Conservation (phyloP, 768 basidiomycete genomes). For the Boletus sp. region DNA sequence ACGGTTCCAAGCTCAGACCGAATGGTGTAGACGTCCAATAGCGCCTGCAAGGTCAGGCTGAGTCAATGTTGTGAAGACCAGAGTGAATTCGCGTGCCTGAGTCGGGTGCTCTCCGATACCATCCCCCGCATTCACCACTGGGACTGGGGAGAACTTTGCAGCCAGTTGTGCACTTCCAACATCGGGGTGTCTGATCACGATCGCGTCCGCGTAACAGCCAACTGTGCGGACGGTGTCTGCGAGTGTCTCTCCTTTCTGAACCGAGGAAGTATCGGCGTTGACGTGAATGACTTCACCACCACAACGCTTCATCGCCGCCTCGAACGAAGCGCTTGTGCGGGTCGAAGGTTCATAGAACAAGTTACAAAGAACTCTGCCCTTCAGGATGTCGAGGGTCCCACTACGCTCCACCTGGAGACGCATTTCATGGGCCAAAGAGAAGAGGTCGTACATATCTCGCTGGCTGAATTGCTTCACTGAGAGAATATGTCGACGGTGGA, state of each 20-base stretch:
- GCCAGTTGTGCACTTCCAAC: slow-evolving; percentile 92
- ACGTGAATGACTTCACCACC: slow-evolving; percentile 94
- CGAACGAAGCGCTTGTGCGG: slow-evolving; percentile 92
- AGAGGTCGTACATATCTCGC: slow-evolving; percentile 88
- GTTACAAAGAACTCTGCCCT: slow-evolving; percentile 86
- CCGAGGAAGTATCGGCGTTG: slow-evolving; percentile 76
- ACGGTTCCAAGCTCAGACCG: slow-evolving; percentile 97
- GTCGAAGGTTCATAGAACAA: slow-evolving; percentile 98
- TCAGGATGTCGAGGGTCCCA: slow-evolving; percentile 83
- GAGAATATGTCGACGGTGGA: slow-evolving; percentile 90
- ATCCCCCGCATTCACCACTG: slow-evolving; percentile 95
- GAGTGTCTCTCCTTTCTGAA: slow-evolving; percentile 89
- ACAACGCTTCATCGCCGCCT: slow-evolving; percentile 97
- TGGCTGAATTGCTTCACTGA: slow-evolving; percentile 91
- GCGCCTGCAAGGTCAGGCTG: slow-evolving; percentile 45
- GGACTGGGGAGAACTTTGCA: slow-evolving; percentile 95
- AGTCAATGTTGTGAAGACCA: background rate
- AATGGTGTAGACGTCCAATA: slow-evolving; percentile 90
- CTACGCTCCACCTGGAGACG: slow-evolving; percentile 91
- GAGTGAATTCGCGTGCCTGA: slow-evolving; percentile 52
- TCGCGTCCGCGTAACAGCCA: slow-evolving; percentile 91
- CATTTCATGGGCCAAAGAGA: slow-evolving; percentile 96
- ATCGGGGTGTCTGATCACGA: slow-evolving; percentile 92
- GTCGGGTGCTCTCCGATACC: slow-evolving; percentile 97
- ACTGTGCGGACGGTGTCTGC: slow-evolving; percentile 93